Evolutionary conservation across 1,284 basidiomycete species (phyloP), one percentile per base, ranked within the genome.

Genomic region (Papiliotrema nemorosa): DNA sequence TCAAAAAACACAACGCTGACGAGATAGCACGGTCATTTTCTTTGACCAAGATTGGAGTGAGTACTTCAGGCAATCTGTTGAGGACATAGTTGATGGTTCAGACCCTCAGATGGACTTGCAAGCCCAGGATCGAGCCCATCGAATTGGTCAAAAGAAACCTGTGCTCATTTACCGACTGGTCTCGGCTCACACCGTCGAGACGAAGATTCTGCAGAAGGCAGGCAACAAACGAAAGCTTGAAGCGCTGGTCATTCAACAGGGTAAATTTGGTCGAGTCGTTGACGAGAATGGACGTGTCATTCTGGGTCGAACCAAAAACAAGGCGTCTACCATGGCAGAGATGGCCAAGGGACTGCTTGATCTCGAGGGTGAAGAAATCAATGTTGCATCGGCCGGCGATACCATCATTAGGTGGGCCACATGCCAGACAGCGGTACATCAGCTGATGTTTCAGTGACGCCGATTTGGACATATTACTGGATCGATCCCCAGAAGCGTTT

Each of bases 61-160:
- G 81, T 76, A 25, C 3, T 25, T 14, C 26, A 4, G 5, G 39
- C 3, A 53, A 6, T 50, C 21, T 18, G 10, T 31, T 29, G 27
- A 22, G 20, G n/a, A n/a, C n/a, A n/a, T 35, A 44, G 44, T 40
- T 58, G 36, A 47, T 55, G 59, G 29, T 55, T 38, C 3, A 90
- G 89, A 97, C 66, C 93, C 93, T 0, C 90, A 94, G 77, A 91
- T 93, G 85, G 94, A 98, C 60, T 78, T 91, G 4, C 93, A 98
- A 73, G 94, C 94, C 0, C 90, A 94, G 71, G 94, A 96, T 66
- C 83, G 93, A 29, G 93, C 90, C 0, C 93, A 97, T 72, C 84
- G 93, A 6, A 97, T 97, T 52, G 93, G 93, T 2, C 93, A 97
- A 74, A 93, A 84, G 18, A 85, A 79, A 59, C 88, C 89, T 2